Conservation (phyloP, 2,329 filamentous ascomycete species). For the Aspergillus proliferans region DNA sequence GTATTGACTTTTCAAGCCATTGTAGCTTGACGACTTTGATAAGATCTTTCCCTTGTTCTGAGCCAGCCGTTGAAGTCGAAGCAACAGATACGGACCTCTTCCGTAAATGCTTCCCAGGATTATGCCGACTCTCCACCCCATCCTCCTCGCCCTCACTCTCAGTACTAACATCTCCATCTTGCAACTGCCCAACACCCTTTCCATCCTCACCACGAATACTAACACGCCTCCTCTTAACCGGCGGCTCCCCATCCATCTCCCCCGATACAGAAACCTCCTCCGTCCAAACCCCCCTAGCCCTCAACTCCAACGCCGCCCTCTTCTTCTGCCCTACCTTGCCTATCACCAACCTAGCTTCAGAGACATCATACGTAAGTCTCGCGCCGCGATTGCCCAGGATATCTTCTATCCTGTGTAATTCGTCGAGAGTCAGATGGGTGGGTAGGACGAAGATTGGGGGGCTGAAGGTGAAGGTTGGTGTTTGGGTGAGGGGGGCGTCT, state of each 20-base stretch:
- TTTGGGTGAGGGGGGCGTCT: not conserved
- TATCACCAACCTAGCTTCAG: conserved; percentile 67
- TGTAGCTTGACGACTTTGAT: conserved; percentile 48
- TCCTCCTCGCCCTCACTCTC: conserved; percentile 27
- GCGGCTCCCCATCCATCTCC: conserved; percentile 5
- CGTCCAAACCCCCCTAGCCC: conserved; percentile 56
- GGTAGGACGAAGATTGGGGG: conserved; percentile 69
- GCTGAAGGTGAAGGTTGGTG: conserved; percentile 27
- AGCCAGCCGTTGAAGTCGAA: conserved; percentile 2
- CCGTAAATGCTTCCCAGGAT: conserved; percentile 6
- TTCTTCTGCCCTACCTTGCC: conserved; percentile 64
- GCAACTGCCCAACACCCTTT: not conserved
- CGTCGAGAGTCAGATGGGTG: conserved; percentile 59
- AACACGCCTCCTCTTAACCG: conserved; percentile 24
- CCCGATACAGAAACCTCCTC: conserved; percentile 22
- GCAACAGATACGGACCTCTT: not conserved
- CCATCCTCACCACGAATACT: not conserved
- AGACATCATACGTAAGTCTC: conserved; percentile 62
- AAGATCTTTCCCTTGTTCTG: conserved; percentile 15
- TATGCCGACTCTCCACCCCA: conserved; percentile 9
- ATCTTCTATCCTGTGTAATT: conserved; percentile 59
- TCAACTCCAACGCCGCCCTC: conserved; percentile 71
- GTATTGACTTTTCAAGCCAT: conserved; percentile 49
- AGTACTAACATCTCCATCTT: conserved; percentile 7
- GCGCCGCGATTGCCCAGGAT: conserved; percentile 51